Percentiles rank a stretch among this genome's conserved stretches.
Evolutionary conservation across 352 stramenopile genomes (phyloP).

Genomic region (Phytopythium helicoides): DNA sequence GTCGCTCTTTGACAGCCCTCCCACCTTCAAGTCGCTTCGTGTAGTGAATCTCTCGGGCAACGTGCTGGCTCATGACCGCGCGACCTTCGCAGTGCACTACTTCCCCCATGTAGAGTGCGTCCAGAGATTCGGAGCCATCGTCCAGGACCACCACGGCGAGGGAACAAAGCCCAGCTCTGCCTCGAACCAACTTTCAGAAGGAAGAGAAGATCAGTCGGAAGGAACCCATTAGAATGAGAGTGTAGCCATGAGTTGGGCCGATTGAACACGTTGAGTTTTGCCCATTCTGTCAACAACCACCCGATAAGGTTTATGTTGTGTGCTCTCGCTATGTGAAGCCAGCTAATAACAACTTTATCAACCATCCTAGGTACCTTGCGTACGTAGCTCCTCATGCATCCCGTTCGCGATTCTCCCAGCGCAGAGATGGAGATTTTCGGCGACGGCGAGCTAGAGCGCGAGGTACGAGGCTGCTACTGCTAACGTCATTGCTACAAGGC

Average conservation of each 20-base stretch:
- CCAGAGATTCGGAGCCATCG: slow-evolving; percentile 73
- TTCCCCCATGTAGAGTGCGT: slow-evolving; percentile 81
- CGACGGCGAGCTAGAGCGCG: slow-evolving; percentile 72
- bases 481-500: too few species aligned
- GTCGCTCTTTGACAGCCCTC: slow-evolving; percentile 31
- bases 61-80: slow-evolving; percentile 48
- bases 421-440: slow-evolving; percentile 71
- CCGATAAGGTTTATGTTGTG: too few species aligned
- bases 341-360: too few species aligned
- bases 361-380: too few species aligned
- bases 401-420: not conserved
- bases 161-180: slow-evolving; percentile 11
- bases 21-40: slow-evolving; percentile 13
- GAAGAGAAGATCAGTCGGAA: not conserved
- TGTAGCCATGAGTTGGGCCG: too few species aligned
- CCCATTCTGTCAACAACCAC: too few species aligned
- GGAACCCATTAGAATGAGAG: not conserved
- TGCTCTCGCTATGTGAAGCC: too few species aligned
- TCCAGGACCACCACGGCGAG: slow-evolving; percentile 72
- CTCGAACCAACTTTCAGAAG: not conserved
- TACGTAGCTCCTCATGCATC: too few species aligned
- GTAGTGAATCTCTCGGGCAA: slow-evolving; percentile 40
- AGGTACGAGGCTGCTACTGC: slow-evolving; percentile 28
- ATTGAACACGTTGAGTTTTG: too few species aligned
- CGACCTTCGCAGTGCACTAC: slow-evolving; percentile 53